Evolutionary conservation across 768 basidiomycete genomes (phyloP).

Genomic region (Mycena crocata): DNA sequence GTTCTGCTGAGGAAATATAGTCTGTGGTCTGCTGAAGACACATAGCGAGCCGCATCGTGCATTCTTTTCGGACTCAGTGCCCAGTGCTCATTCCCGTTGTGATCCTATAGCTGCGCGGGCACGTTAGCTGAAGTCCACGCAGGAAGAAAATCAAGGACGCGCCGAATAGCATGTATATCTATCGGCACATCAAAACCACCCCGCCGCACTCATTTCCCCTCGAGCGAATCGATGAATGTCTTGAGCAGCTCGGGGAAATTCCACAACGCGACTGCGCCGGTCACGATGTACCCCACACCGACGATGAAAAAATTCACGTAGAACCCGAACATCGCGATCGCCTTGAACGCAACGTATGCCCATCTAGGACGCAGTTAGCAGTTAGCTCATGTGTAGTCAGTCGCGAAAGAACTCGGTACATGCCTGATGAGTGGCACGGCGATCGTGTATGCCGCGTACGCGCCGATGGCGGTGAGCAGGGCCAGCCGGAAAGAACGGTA

Average conservation of each 20-base stretch:
- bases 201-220: constrained; percentile 31
- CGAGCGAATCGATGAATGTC: constrained; percentile 28
- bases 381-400: background rate
- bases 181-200: too few species aligned
- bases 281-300: constrained; percentile 40
- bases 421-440: constrained; percentile 37
- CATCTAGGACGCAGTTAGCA: constrained; percentile 33
- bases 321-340: constrained; percentile 49
- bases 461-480: constrained; percentile 41
- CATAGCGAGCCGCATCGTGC: too few species aligned
- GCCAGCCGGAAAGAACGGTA: constrained; percentile 44
- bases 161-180: too few species aligned
- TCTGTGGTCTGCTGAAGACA: too few species aligned
- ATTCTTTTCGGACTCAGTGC: too few species aligned
- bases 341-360: constrained; percentile 42
- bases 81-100: too few species aligned
- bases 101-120: too few species aligned
- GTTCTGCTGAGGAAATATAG: too few species aligned
- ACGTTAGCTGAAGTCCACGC: too few species aligned
- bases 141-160: too few species aligned
- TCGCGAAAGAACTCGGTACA: background rate
- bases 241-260: constrained; percentile 28
- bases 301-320: constrained; percentile 49
- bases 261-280: constrained; percentile 24
- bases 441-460: constrained; percentile 44